These are phyloP conservation scores for Yamadazyma kitorensis DNA, from an alignment of 805 yeast genomes.

Conservation along the genomic window DNA sequence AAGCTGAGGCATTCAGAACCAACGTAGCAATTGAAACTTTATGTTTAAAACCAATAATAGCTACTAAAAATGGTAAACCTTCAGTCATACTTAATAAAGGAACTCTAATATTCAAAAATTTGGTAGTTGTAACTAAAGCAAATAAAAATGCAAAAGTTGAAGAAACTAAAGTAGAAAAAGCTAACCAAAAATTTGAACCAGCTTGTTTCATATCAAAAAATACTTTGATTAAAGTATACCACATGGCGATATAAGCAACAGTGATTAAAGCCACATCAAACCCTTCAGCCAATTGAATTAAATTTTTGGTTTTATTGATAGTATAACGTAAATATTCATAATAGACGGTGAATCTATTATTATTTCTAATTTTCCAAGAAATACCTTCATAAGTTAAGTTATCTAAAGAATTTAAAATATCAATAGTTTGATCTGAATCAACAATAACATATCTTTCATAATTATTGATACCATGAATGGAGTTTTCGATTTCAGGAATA, in stretches of 20 bases:
- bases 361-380: constrained; percentile 60
- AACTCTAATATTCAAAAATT: constrained; percentile 55
- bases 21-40: constrained; percentile 69
- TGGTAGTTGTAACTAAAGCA: constrained; percentile 62
- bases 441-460: constrained; percentile 43
- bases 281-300: constrained; percentile 71
- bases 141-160: constrained; percentile 81
- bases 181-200: constrained; percentile 88
- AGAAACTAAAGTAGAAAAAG: constrained; percentile 71
- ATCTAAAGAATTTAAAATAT: constrained; percentile 21
- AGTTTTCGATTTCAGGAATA: constrained; percentile 40
- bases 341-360: constrained; percentile 54
- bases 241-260: constrained; percentile 83
- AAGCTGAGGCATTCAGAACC: constrained; percentile 43
- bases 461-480: constrained; percentile 38
- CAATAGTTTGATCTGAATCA: constrained; percentile 24
- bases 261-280: constrained; percentile 80
- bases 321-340: constrained; percentile 48
- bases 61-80: constrained; percentile 91
- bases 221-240: constrained; percentile 72
- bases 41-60: constrained; percentile 88
- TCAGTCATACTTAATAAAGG: constrained; percentile 77
- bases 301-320: constrained; percentile 37
- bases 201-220: constrained; percentile 71
- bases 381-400: constrained; percentile 40